These are phyloP conservation scores for Acarospora socialis DNA, from an alignment of 2,329 filamentous ascomycete species.

Conservation along the genomic window DNA sequence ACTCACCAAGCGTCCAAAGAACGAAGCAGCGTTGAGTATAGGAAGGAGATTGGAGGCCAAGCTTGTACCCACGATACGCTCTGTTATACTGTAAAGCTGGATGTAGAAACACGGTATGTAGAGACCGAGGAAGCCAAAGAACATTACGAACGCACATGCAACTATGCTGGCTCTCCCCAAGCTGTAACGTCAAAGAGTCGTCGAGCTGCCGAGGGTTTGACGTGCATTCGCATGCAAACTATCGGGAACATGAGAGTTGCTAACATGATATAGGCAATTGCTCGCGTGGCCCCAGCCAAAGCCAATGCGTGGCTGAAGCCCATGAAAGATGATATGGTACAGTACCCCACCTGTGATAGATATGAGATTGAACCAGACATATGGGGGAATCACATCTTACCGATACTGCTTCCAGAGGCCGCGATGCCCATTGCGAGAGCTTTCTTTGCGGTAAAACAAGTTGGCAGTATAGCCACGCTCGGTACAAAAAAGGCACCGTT, in stretches of 20 bases:
- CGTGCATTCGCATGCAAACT: not conserved
- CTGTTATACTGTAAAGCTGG: slow-evolving; percentile 15
- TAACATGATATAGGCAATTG: slow-evolving; percentile 8
- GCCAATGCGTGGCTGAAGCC: slow-evolving; percentile 7
- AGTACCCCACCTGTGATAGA: slow-evolving; percentile 7
- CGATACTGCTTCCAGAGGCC: slow-evolving; percentile 14
- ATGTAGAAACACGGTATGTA: slow-evolving; percentile 18
- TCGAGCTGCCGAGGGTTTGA: not conserved
- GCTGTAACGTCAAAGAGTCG: slow-evolving; percentile 6
- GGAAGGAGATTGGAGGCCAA: slow-evolving; percentile 22
- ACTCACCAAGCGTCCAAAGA: slow-evolving; percentile 21
- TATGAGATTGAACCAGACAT: not conserved
- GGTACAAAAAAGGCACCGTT: slow-evolving; percentile 24
- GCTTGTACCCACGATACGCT: slow-evolving; percentile 8
- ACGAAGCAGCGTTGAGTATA: slow-evolving; percentile 21
- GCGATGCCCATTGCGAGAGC: slow-evolving; percentile 21
- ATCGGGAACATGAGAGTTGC: slow-evolving; percentile 6
- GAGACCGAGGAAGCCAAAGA: slow-evolving; percentile 8
- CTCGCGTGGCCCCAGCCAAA: slow-evolving; percentile 7
- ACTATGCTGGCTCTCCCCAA: slow-evolving; percentile 5
- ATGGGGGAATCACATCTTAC: slow-evolving; percentile 1
- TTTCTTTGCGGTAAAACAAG: slow-evolving; percentile 20
- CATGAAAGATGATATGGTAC: slow-evolving; percentile 9
- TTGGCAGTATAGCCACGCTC: slow-evolving; percentile 18
- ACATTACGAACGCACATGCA: not conserved